These are phyloP conservation scores for Cenococcum geophilum DNA, from an alignment of 495 filamentous ascomycete genomes.

Conservation along the genomic window DNA sequence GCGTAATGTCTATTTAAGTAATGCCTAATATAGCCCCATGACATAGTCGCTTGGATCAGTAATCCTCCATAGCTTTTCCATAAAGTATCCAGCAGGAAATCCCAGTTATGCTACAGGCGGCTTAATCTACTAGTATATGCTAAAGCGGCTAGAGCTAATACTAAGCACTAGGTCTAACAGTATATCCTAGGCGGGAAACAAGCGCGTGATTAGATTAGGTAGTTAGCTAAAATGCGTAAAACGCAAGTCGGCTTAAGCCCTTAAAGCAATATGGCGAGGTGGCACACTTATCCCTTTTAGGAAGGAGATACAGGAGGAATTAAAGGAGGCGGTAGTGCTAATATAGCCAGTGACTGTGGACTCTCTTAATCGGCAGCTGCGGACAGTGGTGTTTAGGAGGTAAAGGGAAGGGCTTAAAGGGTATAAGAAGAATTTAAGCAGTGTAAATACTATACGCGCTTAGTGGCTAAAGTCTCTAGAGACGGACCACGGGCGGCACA, in stretches of 20 bases:
- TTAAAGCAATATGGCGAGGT: too few relatives aligned
- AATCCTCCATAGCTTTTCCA: too few relatives aligned
- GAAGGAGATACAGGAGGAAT: not conserved
- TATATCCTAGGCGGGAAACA: not conserved
- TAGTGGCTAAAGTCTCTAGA: not conserved
- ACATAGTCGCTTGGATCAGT: not conserved
- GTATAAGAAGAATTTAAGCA: not conserved
- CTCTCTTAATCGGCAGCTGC: not conserved
- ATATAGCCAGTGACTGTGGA: not conserved
- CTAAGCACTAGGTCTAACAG: too few relatives aligned
- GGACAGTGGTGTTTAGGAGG: not conserved
- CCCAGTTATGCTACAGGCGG: too few relatives aligned
- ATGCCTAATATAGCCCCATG: not conserved
- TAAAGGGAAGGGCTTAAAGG: not conserved
- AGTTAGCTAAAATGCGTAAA: too few relatives aligned
- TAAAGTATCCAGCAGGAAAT: too few relatives aligned
- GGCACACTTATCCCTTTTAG: too few relatives aligned
- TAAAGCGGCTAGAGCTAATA: too few relatives aligned
- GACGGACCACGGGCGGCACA: not conserved
- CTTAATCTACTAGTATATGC: too few relatives aligned
- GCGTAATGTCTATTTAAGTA: not conserved
- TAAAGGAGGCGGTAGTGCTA: not conserved
- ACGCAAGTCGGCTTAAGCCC: too few relatives aligned
- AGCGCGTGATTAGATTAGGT: too few relatives aligned
- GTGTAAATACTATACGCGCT: not conserved